Conservation (phyloP, 2,329 filamentous ascomycete genomes). For the Fusarium palustre region DNA sequence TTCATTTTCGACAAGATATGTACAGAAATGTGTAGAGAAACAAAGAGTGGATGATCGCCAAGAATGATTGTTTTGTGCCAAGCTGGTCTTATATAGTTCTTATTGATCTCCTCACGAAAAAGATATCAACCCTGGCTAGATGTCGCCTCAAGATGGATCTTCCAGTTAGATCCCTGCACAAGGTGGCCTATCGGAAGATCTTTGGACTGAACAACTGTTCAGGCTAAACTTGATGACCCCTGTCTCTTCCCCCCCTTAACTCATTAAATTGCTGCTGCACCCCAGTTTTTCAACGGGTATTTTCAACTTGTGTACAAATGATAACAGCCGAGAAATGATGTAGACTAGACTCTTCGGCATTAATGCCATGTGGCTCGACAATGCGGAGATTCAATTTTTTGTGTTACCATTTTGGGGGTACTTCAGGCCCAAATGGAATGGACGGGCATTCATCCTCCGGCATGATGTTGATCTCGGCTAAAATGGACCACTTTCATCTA, state of each 20-base stretch:
- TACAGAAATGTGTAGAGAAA: conserved; percentile 5
- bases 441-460: conserved; percentile 20
- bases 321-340: conserved; percentile 9
- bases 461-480: conserved; percentile 17
- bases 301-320: neutral
- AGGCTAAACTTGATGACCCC: conserved; percentile 15
- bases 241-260: neutral
- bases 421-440: conserved; percentile 4
- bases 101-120: neutral
- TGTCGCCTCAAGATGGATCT: neutral
- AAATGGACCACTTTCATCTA: neutral
- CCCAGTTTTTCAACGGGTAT: neutral
- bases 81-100: conserved; percentile 15
- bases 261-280: conserved; percentile 3
- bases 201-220: conserved; percentile 5
- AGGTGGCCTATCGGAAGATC: neutral
- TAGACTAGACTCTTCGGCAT: neutral
- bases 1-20: conserved; percentile 16
- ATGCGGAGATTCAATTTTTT: conserved; percentile 3
- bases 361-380: conserved; percentile 18
- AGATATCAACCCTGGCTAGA: neutral
- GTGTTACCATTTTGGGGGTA: neutral
- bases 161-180: neutral
- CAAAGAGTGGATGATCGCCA: neutral
- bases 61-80: neutral